Evolutionary conservation across 1,284 basidiomycete genomes (phyloP).

Genomic region (Leccinum griseonigrum): DNA sequence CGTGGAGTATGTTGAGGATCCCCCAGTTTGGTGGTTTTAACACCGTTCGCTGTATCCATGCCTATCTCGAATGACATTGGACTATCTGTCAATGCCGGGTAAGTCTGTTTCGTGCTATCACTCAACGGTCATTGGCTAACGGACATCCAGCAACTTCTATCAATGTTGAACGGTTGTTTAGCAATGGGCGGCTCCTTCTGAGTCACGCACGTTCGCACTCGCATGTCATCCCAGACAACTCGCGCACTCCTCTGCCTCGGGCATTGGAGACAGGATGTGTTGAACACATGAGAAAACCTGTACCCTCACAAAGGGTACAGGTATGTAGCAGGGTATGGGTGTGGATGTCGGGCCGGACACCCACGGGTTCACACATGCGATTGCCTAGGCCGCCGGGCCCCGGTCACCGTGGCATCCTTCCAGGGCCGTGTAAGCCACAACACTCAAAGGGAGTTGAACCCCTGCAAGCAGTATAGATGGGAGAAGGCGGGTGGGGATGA

Average conservation of each 20-base stretch:
- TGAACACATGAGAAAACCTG: not conserved
- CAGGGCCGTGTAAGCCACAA: too few species aligned
- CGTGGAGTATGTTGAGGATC: not conserved
- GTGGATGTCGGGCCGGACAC: not conserved
- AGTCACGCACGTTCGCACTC: conserved; percentile 20
- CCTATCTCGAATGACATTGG: not conserved
- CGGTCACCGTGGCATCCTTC: too few species aligned
- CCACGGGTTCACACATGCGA: not conserved
- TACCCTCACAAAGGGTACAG: not conserved
- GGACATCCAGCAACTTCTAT: conserved; percentile 24
- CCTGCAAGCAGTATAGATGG: too few species aligned
- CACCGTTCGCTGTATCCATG: not conserved
- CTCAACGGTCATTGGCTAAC: not conserved
- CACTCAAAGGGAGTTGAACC: too few species aligned
- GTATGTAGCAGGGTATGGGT: not conserved
- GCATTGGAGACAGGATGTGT: conserved; percentile 14
- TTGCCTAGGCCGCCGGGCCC: not conserved
- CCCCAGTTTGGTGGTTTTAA: not conserved
- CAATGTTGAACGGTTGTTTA: conserved; percentile 28
- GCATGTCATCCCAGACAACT: conserved; percentile 18
- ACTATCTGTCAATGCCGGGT: not conserved
- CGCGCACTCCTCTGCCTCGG: conserved; percentile 25
- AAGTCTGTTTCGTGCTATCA: not conserved
- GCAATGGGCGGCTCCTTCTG: conserved; percentile 22
- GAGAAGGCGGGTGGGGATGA: too few species aligned